Base-by-base conservation (phyloP, 441 rosid species). In the Gossypium lobatum region DNA sequence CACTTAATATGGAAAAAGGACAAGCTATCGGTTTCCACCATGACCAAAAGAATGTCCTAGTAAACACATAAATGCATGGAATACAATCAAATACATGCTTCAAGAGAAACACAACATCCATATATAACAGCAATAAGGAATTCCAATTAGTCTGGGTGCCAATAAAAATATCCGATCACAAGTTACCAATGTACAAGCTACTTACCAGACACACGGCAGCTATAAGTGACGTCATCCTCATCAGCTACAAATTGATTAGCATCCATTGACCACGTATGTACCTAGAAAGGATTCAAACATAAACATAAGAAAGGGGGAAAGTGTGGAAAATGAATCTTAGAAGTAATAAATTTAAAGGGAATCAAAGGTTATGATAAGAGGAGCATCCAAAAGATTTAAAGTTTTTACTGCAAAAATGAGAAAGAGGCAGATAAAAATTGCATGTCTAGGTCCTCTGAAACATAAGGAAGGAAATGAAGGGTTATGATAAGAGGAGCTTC, bases 131-230 rank as follows among this genome's bases (percentile, higher is more conserved):
- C 72, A 70, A 57, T 68, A 11, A 68, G n/a, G 55, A 68, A 67
- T 50, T 42, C 60, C 72, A 26, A 23, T n/a, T 50, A 16, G 10
- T 50, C 59, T 50, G 42, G 45, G 72, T 8, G 14, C 59, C 13
- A 5, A 25, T 26, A 52, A 10, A 52, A 52, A 68, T 52, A 31
- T 70, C 42, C 18, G 20, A 2, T 67, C 55, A 53, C 13, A 18
- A 2, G 13, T 52, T 31, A 53, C 28, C 60, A 53, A 11, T 62
- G 54, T 63, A 69, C 76, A 73, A 76, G 81, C 75, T 74, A 70
- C 91, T 76, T 80, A 90, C 99, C 98, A 80, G 97, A 95, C 74
- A 91, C 83, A 20, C 99, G 99, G 75, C 95, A 93, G 79, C 92
- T 93, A 81, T 88, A 95, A 70, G 92, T 88, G 77, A 79, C 90